phyloP scores from a whole-genome alignment of 495 filamentous ascomycete species.

The Letharia columbiana region DNA sequence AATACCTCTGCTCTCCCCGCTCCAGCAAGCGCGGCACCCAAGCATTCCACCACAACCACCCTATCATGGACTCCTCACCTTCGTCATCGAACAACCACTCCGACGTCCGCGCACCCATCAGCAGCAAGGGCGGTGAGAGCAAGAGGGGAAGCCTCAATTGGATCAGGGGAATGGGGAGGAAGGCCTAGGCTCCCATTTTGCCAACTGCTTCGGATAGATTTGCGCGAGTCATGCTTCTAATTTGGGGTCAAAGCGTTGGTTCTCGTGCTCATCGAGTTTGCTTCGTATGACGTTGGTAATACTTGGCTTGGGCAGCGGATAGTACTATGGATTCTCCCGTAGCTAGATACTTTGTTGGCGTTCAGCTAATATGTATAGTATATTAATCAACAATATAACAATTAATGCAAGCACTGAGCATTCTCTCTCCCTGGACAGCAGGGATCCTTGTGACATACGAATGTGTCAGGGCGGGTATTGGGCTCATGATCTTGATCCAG shows the following conservation, averaged over 20 bases:
- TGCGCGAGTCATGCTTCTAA: no score
- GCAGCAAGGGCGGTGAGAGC: background rate
- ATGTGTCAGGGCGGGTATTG: no score
- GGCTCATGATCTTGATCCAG: no score
- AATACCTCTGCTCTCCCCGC: background rate
- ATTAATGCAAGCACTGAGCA: background rate
- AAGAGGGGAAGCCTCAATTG: background rate
- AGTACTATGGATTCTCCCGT: background rate
- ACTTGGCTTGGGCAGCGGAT: background rate
- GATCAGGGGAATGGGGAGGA: background rate
- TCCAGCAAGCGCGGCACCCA: constrained; percentile 20
- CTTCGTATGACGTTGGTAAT: no score
- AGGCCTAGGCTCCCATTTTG: background rate
- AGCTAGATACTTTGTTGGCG: background rate
- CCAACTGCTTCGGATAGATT: background rate
- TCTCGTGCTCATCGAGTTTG: no score
- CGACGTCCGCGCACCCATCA: background rate
- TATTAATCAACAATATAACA: background rate
- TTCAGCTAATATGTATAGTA: background rate
- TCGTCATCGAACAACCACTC: background rate
- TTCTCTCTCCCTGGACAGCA: no score
- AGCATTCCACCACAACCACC: background rate
- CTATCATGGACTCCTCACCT: background rate
- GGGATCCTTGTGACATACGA: no score
- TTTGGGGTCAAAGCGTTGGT: no score